phyloP scores from a whole-genome alignment of 2,329 filamentous ascomycete genomes.

The Raffaelea ambrosiae region DNA sequence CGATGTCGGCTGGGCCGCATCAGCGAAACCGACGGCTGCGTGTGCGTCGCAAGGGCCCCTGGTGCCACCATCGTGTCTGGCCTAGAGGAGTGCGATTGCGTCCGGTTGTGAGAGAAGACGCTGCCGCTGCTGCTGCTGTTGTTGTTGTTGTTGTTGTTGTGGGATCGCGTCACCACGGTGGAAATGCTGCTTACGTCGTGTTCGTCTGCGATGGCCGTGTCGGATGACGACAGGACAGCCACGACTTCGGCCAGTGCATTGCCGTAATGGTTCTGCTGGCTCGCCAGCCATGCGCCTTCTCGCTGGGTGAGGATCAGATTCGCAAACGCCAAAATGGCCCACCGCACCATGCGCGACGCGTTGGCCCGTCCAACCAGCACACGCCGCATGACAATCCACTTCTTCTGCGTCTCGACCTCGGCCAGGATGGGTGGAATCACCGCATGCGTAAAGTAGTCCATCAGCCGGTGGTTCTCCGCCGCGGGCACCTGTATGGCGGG shows the following conservation, averaged over 20 bases:
- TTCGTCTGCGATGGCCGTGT: not conserved
- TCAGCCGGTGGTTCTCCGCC: constrained; percentile 26
- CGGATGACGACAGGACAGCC: constrained; percentile 7
- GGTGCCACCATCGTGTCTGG: no score
- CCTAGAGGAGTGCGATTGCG: no score
- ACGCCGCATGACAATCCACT: constrained; percentile 40
- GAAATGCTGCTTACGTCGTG: not conserved
- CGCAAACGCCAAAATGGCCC: constrained; percentile 43
- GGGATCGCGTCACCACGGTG: no score
- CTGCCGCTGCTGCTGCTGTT: no score
- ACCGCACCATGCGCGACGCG: constrained; percentile 35
- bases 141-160: no score
- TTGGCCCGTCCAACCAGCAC: constrained; percentile 38
- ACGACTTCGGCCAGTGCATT: constrained; percentile 25
- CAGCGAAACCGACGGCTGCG: constrained; percentile 10
- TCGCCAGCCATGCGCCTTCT: constrained; percentile 22
- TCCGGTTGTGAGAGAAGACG: no score
- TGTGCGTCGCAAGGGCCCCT: not conserved
- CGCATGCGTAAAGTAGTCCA: constrained; percentile 39
- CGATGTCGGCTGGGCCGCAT: constrained; percentile 21
- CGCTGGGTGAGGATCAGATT: constrained; percentile 31
- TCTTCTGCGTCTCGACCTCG: constrained; percentile 43
- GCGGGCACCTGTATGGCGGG: constrained; percentile 15
- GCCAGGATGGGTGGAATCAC: constrained; percentile 44
- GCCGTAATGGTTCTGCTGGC: constrained; percentile 28